These are phyloP conservation scores for Aspergillus sclerotioniger DNA, from an alignment of 495 filamentous ascomycete species.

Conservation along the genomic window DNA sequence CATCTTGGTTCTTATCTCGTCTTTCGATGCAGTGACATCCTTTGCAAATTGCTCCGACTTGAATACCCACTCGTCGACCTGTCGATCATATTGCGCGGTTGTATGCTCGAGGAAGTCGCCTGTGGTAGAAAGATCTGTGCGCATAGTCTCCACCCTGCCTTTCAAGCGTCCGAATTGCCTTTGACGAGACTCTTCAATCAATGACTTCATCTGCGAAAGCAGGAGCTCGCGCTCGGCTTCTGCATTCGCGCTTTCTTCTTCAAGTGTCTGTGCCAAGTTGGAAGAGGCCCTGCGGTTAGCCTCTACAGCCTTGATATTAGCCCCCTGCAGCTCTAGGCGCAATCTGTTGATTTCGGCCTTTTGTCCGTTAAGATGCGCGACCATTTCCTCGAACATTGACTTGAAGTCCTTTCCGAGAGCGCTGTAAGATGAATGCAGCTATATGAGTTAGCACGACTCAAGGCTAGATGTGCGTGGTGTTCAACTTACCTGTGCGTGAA, in stretches of 20 bases:
- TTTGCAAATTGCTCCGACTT: slow-evolving; percentile 68
- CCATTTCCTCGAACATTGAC: slow-evolving; percentile 73
- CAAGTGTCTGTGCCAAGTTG: slow-evolving; percentile 67
- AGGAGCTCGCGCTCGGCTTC: slow-evolving; percentile 71
- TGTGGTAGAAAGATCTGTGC: slow-evolving; percentile 60
- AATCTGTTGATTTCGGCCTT: slow-evolving; percentile 72
- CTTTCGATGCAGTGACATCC: slow-evolving; percentile 66
- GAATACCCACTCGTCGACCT: slow-evolving; percentile 72
- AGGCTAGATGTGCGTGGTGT: background rate
- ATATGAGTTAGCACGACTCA: slow-evolving; percentile 21
- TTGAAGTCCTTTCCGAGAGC: slow-evolving; percentile 90
- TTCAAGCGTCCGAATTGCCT: slow-evolving; percentile 69
- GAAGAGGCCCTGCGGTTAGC: slow-evolving; percentile 63
- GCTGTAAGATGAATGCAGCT: slow-evolving; percentile 82
- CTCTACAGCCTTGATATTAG: slow-evolving; percentile 62
- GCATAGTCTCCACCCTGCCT: slow-evolving; percentile 57
- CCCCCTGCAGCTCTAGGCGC: slow-evolving; percentile 63
- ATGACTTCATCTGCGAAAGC: slow-evolving; percentile 67
- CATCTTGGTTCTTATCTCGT: slow-evolving; percentile 74
- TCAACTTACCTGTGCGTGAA: slow-evolving; percentile 65
- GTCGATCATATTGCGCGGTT: slow-evolving; percentile 61
- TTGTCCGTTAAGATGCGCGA: slow-evolving; percentile 71
- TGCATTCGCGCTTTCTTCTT: slow-evolving; percentile 72
- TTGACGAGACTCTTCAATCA: slow-evolving; percentile 74
- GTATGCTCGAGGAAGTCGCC: slow-evolving; percentile 61